Evolutionary conservation across 345 rosid species (phyloP).

Genomic region (Passiflora organensis): DNA sequence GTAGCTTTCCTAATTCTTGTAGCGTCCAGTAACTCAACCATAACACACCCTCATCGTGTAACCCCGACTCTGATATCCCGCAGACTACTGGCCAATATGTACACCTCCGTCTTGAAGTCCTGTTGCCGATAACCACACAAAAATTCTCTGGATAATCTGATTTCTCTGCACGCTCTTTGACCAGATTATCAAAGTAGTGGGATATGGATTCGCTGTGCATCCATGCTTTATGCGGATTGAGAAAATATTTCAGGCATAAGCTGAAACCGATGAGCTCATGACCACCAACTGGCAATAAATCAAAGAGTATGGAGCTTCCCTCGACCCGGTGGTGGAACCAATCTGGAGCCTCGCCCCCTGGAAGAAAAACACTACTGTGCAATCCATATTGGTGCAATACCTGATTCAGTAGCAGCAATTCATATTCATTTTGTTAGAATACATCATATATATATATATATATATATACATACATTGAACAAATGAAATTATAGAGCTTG

Average conservation of each 20-base stretch:
- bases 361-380: neutral
- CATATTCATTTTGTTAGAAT: no score
- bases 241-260: neutral
- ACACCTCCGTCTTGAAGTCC: neutral
- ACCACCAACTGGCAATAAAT: neutral
- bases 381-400: neutral
- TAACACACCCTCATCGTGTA: neutral
- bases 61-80: neutral
- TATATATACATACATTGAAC: no score
- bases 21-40: neutral
- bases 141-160: no score
- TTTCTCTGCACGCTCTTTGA: no score
- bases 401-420: no score
- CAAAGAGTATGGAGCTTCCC: neutral
- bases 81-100: neutral
- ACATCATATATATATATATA: no score
- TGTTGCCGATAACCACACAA: neutral
- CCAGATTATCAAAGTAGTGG: neutral
- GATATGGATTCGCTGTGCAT: no score
- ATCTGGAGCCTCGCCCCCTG: neutral
- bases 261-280: neutral
- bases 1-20: neutral
- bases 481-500: no score
- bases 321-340: neutral
- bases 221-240: no score